Percentiles rank a stretch among this genome's conserved stretches.
Conservation (phyloP, 495 filamentous ascomycete species). For the Neurospora sp. region DNA sequence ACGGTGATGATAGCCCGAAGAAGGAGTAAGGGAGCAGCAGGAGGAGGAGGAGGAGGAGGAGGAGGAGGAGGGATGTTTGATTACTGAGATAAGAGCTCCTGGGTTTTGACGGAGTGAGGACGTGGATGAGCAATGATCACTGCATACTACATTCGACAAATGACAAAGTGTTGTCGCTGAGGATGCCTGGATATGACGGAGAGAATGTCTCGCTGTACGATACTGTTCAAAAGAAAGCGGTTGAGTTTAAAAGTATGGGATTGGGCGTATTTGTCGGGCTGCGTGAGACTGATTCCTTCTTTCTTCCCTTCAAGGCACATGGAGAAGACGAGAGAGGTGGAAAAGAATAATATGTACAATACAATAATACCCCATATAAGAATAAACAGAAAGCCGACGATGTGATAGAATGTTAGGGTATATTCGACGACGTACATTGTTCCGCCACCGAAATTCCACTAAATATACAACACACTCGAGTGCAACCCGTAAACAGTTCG, state of each 20-base stretch:
- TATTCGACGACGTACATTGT: neutral
- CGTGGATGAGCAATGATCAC: neutral
- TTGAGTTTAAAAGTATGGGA: neutral
- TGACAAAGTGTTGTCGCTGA: neutral
- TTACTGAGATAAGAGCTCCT: neutral
- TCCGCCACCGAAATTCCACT: neutral
- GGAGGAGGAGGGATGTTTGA: neutral
- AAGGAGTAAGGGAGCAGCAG: constrained; percentile 4
- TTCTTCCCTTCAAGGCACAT: neutral
- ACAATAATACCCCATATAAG: neutral
- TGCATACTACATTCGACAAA: neutral
- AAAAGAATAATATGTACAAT: neutral
- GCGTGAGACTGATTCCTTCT: neutral
- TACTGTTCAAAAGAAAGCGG: neutral
- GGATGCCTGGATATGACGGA: neutral
- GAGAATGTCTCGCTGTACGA: neutral
- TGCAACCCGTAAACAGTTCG: neutral
- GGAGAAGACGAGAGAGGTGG: neutral
- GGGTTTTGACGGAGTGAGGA: neutral
- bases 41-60: neutral
- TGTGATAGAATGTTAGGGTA: neutral
- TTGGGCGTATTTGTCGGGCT: neutral
- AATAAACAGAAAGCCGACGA: neutral
- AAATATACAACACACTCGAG: neutral
- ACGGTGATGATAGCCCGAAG: constrained; percentile 2